Base-by-base conservation (phyloP, 1,139 yeast genomes). In the Kurtzmaniella natalensis region DNA sequence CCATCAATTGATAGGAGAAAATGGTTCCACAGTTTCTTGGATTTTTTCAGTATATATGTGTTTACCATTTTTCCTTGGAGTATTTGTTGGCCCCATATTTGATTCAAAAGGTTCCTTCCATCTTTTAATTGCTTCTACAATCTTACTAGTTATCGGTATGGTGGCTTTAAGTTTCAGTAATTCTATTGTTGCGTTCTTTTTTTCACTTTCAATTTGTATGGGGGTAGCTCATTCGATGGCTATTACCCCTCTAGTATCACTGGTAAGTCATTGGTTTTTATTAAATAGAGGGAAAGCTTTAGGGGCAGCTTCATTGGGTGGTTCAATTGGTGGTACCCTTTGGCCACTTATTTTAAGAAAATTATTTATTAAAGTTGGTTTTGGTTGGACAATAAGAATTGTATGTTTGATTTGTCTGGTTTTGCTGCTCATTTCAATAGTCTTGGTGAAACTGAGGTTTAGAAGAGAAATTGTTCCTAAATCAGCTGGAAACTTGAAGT, bases 261-360 rank as follows among this genome's bases (percentile, higher is more conserved):
- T 59, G 2, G 44, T 64, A 7, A 59, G 64, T 36, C 70, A 64
- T 39, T 64, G 70, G 70, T 62, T 64, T 36, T 46, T 51, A 14
- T 37, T 41, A 18, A 58, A 55, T 35, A 43, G 69, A 36, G 71
- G 69, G 2, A 41, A 51, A 28, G 66, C 65, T 15, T 53, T 55
- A 18, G 67, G 66, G 0, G 36, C 60, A 18, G 69, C 68, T 9
- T 62, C 69, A 3, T 45, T 55, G 20, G 71, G 70, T 4, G 70
- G 70, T 1, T 57, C 65, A 3, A 48, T 63, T 3, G 71, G 71
- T 8, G 68, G 70, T 2, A 50, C 62, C 8, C 46, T 57, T 6
- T 50, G 62, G 28, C 68, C 69, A 2, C 44, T 62, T 29, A 49
- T 64, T 48, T 51, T 64, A 28, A 50, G 65, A 31, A 39, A 51